Evolutionary conservation across 805 yeast species (phyloP).

Genomic region (Metschnikowia lunata): DNA sequence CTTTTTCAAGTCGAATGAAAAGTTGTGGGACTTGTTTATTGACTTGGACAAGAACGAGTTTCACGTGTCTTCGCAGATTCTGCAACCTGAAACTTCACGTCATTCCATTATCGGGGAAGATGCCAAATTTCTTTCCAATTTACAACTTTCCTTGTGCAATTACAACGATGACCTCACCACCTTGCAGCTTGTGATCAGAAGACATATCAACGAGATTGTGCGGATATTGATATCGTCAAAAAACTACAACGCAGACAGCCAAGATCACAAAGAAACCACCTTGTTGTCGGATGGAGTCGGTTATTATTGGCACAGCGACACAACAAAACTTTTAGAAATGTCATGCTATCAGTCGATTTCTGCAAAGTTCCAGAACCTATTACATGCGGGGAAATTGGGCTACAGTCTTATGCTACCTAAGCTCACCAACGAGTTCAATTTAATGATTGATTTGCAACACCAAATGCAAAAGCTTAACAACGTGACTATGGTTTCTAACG

Average conservation of each 20-base stretch:
- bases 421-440: conserved; percentile 36
- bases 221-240: conserved; percentile 36
- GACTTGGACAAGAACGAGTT: conserved; percentile 53
- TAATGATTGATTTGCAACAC: conserved; percentile 41
- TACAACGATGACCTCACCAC: conserved; percentile 46
- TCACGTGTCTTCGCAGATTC: conserved; percentile 22
- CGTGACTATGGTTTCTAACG: conserved; percentile 7
- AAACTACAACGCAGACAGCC: conserved; percentile 26
- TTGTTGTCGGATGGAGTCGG: conserved; percentile 41
- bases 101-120: conserved; percentile 42
- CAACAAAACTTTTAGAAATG: conserved; percentile 37
- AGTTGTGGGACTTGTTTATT: conserved; percentile 57
- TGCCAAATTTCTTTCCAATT: conserved; percentile 40
- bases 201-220: conserved; percentile 42
- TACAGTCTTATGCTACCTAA: conserved; percentile 35
- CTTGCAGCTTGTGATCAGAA: conserved; percentile 38
- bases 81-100: conserved; percentile 20
- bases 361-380: conserved; percentile 30
- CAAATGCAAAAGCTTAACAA: conserved; percentile 36
- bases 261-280: conserved; percentile 17
- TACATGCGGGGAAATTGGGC: conserved; percentile 27
- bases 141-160: conserved; percentile 39
- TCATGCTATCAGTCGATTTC: conserved; percentile 38
- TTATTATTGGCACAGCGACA: conserved; percentile 40
- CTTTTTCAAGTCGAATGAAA: conserved; percentile 50